Evolutionary conservation across 805 yeast species (phyloP), one percentile per base, ranked within the genome.

Genomic region (Suhomyces sp.): DNA sequence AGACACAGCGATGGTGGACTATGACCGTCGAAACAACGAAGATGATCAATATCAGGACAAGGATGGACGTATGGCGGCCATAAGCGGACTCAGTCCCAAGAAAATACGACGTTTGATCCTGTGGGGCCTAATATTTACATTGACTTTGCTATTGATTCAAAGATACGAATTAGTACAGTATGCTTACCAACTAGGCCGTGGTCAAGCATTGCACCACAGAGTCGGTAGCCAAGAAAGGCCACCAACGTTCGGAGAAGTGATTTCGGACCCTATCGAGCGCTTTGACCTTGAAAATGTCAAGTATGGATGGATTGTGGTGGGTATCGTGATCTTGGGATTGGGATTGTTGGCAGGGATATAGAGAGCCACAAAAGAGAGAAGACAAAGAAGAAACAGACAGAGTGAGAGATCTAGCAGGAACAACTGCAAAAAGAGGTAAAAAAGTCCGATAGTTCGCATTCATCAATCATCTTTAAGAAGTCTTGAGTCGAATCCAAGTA

Each of bases 181-280:
- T 20, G 15, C 20, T 20, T 11, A 13, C 18, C 19, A 19, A 11
- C 15, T 19, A 9, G 21, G 32, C 16, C 18, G 20, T n/a, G 18
- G 32, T 11, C 12, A 7, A 19, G 23, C 12, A 8, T 12, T 17
- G 17, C 29, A 10, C 20, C 19, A 16, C n/a, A n/a, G n/a, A n/a
- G n/a, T n/a, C n/a, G n/a, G n/a, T n/a, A 14, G 29, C 19, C 9
- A n/a, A 19, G 23, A 29, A 10, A 19, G 19, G 6, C 13, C 19
- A 14, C 33, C 39, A 8, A 30, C 51, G 14, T 58, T 59, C 33
- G 47, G 46, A 8, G 46, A 41, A 4, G 50, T 56, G 30, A 45
- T 44, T 23, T 56, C 45, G 22, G 54, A 56, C 14, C 65, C 66
- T 2, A 32, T 20, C 5, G 66, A 60, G 16, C 38, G 69, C 24